Evolutionary conservation across 2,329 filamentous ascomycete species (phyloP), one percentile per base, ranked within the genome.

Genomic region (Talaromyces sp.): DNA sequence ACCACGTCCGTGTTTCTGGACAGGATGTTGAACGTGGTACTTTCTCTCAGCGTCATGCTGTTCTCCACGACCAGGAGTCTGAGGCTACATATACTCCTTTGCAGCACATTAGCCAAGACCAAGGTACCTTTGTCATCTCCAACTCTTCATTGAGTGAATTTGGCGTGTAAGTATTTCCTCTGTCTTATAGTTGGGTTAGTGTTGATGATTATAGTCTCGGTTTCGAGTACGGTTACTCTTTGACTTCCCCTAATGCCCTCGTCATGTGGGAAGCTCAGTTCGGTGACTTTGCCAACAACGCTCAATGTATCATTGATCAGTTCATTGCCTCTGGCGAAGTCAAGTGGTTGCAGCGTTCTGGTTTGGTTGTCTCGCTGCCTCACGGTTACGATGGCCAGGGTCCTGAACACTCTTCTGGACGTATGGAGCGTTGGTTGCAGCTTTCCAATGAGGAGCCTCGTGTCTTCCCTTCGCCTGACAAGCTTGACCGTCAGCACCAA

Each of bases 191-290:
- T 25, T 15, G 62, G 59, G 35, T 33, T 8, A 11, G 8, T 39
- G 89, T 73, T 87, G 85, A 73, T 84, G 89, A 86, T 63, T 84
- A 84, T 73, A 90, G 88, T 67, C 91, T 99, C 68, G 95, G 95
- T 62, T 99, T 99, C 78, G 95, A 99, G 81, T 99, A 99, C 74
- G 95, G 95, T 67, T 99, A 99, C 84, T 99, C 95, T 3, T 83
- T 99, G 67, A 96, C 93, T 33, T 98, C 95, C 35, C 95, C 95
- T 65, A 96, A 97, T 77, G 94, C 95, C 43, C 87, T 99, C 31
- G 94, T 99, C 72, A 96, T 99, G 89, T 99, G 95, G 95, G 95
- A 99, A 83, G 95, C 95, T 43, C 95, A 99, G 81, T 99, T 99
- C 75, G 95, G 95, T 85, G 95, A 99, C 81, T 99, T 99, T 74